Evolutionary conservation across 441 rosid genomes (phyloP).

Genomic region (Theobroma grandiflorum): DNA sequence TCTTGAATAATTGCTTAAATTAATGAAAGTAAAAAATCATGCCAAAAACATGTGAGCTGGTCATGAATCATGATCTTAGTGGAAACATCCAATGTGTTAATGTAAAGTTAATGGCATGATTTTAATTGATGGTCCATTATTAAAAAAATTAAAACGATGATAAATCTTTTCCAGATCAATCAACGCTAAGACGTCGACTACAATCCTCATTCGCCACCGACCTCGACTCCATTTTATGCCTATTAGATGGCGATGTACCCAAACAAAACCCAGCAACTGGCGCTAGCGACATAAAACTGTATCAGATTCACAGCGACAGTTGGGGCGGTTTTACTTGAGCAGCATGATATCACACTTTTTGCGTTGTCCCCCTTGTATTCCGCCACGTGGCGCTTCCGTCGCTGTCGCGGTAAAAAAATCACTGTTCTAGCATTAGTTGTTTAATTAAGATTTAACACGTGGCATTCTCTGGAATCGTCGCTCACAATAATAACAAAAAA

Average conservation of each 20-base stretch:
- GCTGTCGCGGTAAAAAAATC: conserved; percentile 21
- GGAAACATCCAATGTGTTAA: background rate
- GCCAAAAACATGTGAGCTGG: background rate
- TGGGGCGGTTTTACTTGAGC: background rate
- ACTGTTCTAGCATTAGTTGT: background rate
- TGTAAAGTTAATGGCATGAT: background rate
- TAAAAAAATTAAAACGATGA: background rate
- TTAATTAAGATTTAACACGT: conserved; percentile 21
- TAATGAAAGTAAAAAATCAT: background rate
- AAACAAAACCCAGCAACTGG: background rate
- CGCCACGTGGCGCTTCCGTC: conserved; percentile 45
- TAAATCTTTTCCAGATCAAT: background rate
- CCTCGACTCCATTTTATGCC: background rate
- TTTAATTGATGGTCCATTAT: background rate
- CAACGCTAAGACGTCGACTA: background rate
- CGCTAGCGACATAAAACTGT: background rate
- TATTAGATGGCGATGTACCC: background rate
- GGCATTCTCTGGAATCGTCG: conserved; percentile 19
- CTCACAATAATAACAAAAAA: background rate
- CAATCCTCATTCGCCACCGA: background rate
- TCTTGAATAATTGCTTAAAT: too few relatives aligned
- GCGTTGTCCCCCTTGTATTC: background rate
- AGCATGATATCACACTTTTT: conserved; percentile 16
- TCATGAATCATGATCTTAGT: background rate
- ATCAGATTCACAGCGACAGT: background rate